Evolutionary conservation across 2,329 filamentous ascomycete genomes (phyloP).

Genomic region (Aspergillus hiratsukae): DNA sequence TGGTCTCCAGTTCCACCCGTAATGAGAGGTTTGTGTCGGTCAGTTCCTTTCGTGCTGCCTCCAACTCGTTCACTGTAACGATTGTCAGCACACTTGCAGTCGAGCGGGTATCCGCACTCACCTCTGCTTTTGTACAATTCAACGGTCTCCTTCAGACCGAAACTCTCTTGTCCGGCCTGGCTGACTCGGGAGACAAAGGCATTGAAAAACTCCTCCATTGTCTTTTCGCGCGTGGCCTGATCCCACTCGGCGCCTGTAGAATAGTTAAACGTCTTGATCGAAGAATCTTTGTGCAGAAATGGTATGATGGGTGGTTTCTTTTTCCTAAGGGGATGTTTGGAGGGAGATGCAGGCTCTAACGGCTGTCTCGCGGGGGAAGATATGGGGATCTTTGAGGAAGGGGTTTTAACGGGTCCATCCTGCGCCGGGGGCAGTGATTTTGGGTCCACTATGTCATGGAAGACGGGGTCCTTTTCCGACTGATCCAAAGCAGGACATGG

Average conservation of each 20-base stretch:
- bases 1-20: constrained; percentile 63
- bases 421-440: constrained; percentile 3
- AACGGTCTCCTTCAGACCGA: constrained; percentile 67
- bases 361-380: constrained; percentile 39
- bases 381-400: constrained; percentile 15
- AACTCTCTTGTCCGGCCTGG: constrained; percentile 62
- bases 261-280: constrained; percentile 55
- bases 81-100: constrained; percentile 5
- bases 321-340: constrained; percentile 34
- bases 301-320: constrained; percentile 33
- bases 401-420: constrained; percentile 10
- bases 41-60: constrained; percentile 49
- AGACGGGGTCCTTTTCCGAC: constrained; percentile 5
- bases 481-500: constrained; percentile 6
- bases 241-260: constrained; percentile 55
- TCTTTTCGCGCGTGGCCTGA: constrained; percentile 68
- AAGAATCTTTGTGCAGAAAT: constrained; percentile 71
- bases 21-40: constrained; percentile 52
- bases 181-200: constrained; percentile 69
- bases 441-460: constrained; percentile 11
- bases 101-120: constrained; percentile 38
- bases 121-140: constrained; percentile 70
- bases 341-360: constrained; percentile 15
- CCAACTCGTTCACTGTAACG: constrained; percentile 53
- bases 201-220: constrained; percentile 70